Evolutionary conservation across 1,139 yeast genomes (phyloP).

Genomic region (Debaryomyces udenii): DNA sequence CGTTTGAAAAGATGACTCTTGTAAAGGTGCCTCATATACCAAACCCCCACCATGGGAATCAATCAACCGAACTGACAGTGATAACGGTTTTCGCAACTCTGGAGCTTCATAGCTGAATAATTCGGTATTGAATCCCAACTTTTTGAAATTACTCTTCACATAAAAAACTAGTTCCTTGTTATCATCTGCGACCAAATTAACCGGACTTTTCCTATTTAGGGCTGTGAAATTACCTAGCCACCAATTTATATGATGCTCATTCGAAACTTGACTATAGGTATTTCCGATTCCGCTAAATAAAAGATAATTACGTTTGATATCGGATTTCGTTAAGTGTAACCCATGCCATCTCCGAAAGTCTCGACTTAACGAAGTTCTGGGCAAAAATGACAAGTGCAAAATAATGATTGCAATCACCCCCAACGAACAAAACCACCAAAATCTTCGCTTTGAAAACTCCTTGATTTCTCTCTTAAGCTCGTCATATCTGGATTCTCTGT

Average conservation of each 20-base stretch:
- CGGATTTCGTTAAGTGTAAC: constrained; percentile 62
- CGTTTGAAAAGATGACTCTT: constrained; percentile 33
- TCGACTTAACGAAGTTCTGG: constrained; percentile 82
- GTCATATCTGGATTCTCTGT: constrained; percentile 12
- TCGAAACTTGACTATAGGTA: constrained; percentile 26
- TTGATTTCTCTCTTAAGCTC: constrained; percentile 17
- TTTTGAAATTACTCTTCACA: constrained; percentile 30
- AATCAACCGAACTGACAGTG: constrained; percentile 27
- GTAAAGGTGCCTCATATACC: constrained; percentile 30
- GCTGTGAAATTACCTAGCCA: constrained; percentile 30
- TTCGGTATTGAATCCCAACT: constrained; percentile 32
- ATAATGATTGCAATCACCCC: constrained; percentile 57
- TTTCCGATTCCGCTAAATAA: constrained; percentile 32
- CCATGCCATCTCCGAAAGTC: constrained; percentile 81
- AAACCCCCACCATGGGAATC: constrained; percentile 25
- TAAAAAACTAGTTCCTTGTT: constrained; percentile 29
- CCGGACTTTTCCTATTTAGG: constrained; percentile 19
- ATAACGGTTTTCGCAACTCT: constrained; percentile 26
- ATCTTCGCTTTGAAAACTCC: constrained; percentile 37
- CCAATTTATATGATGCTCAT: constrained; percentile 31
- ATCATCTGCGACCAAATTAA: constrained; percentile 31
- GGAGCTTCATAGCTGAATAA: constrained; percentile 22
- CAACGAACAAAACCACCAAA: constrained; percentile 55
- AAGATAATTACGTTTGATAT: constrained; percentile 52
- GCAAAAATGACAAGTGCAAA: constrained; percentile 74